A percentile compares a stretch with the other conserved stretches of the same genome.
Conservation (phyloP, 805 yeast genomes). For the Suhomyces prunicola region DNA sequence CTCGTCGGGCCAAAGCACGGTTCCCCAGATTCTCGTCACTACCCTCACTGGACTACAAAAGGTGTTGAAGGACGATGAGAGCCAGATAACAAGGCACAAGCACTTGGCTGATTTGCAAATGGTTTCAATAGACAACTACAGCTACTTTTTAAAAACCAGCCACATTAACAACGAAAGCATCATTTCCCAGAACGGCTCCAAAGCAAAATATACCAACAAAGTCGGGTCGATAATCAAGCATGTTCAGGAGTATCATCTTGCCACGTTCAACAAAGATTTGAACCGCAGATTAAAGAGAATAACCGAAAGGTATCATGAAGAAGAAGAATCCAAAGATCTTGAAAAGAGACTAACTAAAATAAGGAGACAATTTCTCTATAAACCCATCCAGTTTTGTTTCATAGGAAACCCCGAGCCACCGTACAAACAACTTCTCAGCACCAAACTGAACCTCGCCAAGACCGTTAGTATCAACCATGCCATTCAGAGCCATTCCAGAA, state of each 20-base stretch:
- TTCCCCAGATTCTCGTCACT: constrained; percentile 19
- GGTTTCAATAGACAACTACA: constrained; percentile 24
- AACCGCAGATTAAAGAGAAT: constrained; percentile 3
- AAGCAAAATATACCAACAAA: constrained; percentile 13
- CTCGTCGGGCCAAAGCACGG: not conserved
- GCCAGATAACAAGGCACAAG: not conserved
- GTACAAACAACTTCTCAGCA: constrained; percentile 11
- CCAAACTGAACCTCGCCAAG: constrained; percentile 4
- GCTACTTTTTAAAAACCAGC: constrained; percentile 13
- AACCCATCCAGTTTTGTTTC: constrained; percentile 25
- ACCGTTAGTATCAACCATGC: not conserved
- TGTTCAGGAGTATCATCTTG: constrained; percentile 12
- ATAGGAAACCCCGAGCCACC: constrained; percentile 14
- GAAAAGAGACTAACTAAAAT: constrained; percentile 11
- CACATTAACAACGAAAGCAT: constrained; percentile 6
- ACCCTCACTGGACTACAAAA: constrained; percentile 12
- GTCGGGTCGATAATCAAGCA: constrained; percentile 10
- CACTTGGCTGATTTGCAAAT: constrained; percentile 11
- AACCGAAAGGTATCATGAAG: not conserved
- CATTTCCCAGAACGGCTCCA: constrained; percentile 9
- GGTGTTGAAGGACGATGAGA: constrained; percentile 5
- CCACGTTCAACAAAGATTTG: constrained; percentile 5
- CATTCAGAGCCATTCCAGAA: not conserved
- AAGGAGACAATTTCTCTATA: constrained; percentile 16
- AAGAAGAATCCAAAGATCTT: not conserved